These are phyloP conservation scores for Fusarium napiforme DNA, from an alignment of 2,329 filamentous ascomycete species.

Conservation along the genomic window DNA sequence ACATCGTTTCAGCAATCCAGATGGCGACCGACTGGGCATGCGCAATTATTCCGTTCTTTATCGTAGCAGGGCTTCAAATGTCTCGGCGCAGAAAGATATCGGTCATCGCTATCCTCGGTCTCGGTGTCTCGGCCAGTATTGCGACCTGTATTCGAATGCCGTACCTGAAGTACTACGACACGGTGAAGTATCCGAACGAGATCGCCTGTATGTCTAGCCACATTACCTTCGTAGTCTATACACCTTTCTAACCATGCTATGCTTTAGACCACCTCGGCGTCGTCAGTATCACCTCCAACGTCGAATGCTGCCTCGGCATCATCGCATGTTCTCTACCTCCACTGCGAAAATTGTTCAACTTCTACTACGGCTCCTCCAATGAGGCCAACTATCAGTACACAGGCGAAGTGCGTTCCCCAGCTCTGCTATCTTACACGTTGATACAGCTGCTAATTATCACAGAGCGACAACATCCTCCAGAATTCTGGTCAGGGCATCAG, in stretches of 20 bases:
- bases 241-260: no score
- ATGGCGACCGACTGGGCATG: conserved; percentile 15
- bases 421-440: no score
- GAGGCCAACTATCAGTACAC: not conserved
- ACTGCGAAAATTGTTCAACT: conserved; percentile 2
- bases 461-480: not conserved
- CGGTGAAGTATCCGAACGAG: conserved; percentile 1
- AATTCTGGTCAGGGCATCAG: not conserved
- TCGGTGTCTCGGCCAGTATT: conserved; percentile 2
- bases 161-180: conserved; percentile 13
- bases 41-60: conserved; percentile 5
- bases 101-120: conserved; percentile 7
- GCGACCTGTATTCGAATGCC: conserved; percentile 18
- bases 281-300: conserved; percentile 14
- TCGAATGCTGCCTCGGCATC: conserved; percentile 14
- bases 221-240: no score
- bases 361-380: conserved; percentile 10
- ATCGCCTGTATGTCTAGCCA: not conserved
- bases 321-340: conserved; percentile 9
- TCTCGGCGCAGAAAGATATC: conserved; percentile 9
- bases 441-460: not conserved
- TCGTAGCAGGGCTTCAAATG: conserved; percentile 2
- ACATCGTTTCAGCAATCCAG: not conserved
- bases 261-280: conserved; percentile 12
- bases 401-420: not conserved